Percentiles rank a stretch among this genome's conserved stretches.
Conservation (phyloP, 192 early-diverging fungal species). For the Entomortierella parvispora region DNA sequence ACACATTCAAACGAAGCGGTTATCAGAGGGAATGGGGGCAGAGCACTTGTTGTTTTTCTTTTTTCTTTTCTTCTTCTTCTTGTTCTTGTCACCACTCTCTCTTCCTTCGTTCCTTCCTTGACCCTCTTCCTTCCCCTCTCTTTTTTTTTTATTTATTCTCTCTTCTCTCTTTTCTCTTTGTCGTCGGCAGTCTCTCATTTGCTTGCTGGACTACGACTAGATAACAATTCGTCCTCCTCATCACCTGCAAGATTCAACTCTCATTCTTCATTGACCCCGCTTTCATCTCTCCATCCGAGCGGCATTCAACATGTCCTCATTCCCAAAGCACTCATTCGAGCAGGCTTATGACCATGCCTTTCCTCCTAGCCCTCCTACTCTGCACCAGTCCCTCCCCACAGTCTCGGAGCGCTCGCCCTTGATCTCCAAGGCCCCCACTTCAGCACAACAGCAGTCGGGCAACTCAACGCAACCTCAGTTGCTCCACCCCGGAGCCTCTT, state of each 20-base stretch:
- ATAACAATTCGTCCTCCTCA: too few relatives aligned
- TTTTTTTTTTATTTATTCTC: neutral
- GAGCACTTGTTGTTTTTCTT: too few relatives aligned
- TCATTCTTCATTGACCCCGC: neutral
- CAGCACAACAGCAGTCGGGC: neutral
- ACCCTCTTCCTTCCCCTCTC: neutral
- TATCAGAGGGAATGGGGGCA: too few relatives aligned
- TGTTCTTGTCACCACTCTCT: neutral
- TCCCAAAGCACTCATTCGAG: conserved; percentile 24
- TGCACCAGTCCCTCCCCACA: neutral
- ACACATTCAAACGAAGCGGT: too few relatives aligned
- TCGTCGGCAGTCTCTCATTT: too few relatives aligned
- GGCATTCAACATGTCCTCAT: conserved; percentile 16
- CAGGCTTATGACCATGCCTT: conserved; percentile 18
- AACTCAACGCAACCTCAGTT: neutral
- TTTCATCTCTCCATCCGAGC: neutral
- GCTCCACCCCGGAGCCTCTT: conserved; percentile 1
- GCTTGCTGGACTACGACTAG: neutral
- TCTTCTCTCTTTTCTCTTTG: neutral
- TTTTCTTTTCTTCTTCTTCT: neutral
- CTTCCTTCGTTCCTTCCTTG: neutral
- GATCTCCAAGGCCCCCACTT: conserved; percentile 9
- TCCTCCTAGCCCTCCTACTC: conserved; percentile 7
- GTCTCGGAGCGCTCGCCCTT: conserved; percentile 15
- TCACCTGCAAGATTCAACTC: neutral